These are phyloP conservation scores for Lactarius evosmus DNA, from an alignment of 768 basidiomycete genomes.

Conservation along the genomic window DNA sequence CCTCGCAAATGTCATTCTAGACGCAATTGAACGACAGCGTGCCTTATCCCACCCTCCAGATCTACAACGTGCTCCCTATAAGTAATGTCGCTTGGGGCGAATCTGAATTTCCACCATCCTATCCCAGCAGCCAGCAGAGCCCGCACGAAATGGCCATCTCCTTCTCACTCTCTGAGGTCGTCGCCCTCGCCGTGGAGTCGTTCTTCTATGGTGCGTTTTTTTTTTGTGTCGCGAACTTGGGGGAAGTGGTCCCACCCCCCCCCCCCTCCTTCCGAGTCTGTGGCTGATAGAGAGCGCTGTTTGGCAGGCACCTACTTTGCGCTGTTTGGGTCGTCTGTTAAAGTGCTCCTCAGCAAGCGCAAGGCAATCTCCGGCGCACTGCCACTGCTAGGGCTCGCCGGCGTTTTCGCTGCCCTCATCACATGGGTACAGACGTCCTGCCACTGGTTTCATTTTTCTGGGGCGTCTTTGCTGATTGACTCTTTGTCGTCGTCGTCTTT, in stretches of 20 bases:
- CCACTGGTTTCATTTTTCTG: background rate
- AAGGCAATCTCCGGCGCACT: slow-evolving; percentile 13
- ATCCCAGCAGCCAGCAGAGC: background rate
- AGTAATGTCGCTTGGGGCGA: background rate
- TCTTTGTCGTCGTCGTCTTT: background rate
- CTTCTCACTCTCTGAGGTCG: slow-evolving; percentile 24
- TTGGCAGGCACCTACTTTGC: slow-evolving; percentile 20
- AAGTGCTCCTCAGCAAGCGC: slow-evolving; percentile 21
- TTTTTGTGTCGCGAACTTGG: too few relatives aligned
- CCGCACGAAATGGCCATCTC: slow-evolving; percentile 19
- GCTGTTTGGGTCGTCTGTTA: slow-evolving; percentile 7
- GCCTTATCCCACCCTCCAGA: slow-evolving; percentile 12
- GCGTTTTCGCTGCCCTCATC: slow-evolving; percentile 20
- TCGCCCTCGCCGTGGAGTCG: slow-evolving; percentile 22
- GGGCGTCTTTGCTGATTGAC: background rate
- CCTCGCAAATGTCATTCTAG: background rate
- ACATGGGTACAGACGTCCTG: slow-evolving; percentile 21
- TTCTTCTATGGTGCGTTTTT: slow-evolving; percentile 22
- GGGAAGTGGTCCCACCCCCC: background rate
- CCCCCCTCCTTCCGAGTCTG: too few relatives aligned
- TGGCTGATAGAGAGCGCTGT: background rate
- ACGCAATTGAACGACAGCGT: background rate
- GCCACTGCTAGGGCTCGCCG: slow-evolving; percentile 18
- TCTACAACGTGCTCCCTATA: background rate
- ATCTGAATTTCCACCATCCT: background rate